A percentile compares a stretch with the other conserved stretches of the same genome.
phyloP scores from a whole-genome alignment of 1,284 basidiomycete genomes.

The Trametes sp. region DNA sequence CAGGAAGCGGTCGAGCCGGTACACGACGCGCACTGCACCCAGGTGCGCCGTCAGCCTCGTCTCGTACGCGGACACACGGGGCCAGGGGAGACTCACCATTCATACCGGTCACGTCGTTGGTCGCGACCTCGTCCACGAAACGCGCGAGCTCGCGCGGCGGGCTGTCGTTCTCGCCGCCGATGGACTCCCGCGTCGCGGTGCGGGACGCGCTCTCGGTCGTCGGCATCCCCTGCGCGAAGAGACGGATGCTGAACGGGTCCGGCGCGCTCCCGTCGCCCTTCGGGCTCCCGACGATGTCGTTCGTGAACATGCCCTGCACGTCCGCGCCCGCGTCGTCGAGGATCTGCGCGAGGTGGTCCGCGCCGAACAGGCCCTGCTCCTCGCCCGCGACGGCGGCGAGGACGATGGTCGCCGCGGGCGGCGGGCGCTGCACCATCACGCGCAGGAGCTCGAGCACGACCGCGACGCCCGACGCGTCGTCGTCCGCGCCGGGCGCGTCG shows the following conservation, averaged over 20 bases:
- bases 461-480: conserved; percentile 60
- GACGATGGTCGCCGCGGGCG: conserved; percentile 58
- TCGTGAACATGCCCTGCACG: conserved; percentile 62
- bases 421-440: conserved; percentile 51
- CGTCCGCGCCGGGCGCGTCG: conserved; percentile 58
- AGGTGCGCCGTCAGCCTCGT: conserved; percentile 24
- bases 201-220: conserved; percentile 48
- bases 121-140: conserved; percentile 56
- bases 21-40: conserved; percentile 52
- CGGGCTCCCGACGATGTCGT: conserved; percentile 59
- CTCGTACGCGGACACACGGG: background rate
- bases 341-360: conserved; percentile 53
- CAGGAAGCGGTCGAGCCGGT: conserved; percentile 58
- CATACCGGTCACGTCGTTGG: conserved; percentile 56
- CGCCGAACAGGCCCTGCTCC: conserved; percentile 59
- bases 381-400: conserved; percentile 60
- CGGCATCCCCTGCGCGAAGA: conserved; percentile 59
- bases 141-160: conserved; percentile 58
- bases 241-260: conserved; percentile 55
- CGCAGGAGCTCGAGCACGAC: conserved; percentile 59
- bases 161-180: conserved; percentile 62
- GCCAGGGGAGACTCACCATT: conserved; percentile 42
- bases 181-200: conserved; percentile 43
- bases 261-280: conserved; percentile 53
- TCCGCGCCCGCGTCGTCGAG: conserved; percentile 52